A percentile compares a stretch with the other conserved stretches of the same genome.
Conservation (phyloP, 1,139 yeast genomes). For the Insectozyma bohioensis region DNA sequence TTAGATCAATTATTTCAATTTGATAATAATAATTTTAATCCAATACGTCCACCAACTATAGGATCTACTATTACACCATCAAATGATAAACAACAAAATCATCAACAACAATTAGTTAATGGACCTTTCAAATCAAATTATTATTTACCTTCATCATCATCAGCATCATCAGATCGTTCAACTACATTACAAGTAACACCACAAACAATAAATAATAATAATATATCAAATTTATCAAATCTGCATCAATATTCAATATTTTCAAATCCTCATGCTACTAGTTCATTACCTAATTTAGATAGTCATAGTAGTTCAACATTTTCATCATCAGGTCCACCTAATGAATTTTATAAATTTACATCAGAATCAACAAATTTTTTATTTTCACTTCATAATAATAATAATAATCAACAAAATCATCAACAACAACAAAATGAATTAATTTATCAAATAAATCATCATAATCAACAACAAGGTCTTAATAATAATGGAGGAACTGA, state of each 20-base stretch:
- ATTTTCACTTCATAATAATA: slow-evolving; percentile 14
- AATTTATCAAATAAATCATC: too few relatives aligned
- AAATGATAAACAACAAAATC: slow-evolving; percentile 4
- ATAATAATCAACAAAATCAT: too few relatives aligned
- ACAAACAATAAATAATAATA: neutral
- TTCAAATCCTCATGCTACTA: slow-evolving; percentile 24
- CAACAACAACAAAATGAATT: too few relatives aligned
- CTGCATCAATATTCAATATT: slow-evolving; percentile 23
- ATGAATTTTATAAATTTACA: slow-evolving; percentile 12
- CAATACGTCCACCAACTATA: slow-evolving; percentile 6
- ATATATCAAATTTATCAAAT: slow-evolving; percentile 3
- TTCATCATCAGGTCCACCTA: slow-evolving; percentile 8
- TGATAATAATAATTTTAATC: slow-evolving; percentile 5
- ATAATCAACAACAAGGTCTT: too few relatives aligned
- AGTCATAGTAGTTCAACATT: slow-evolving; percentile 7
- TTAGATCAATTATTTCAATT: slow-evolving; percentile 4
- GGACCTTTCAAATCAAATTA: neutral
- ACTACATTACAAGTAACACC: too few relatives aligned
- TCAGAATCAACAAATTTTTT: slow-evolving; percentile 9
- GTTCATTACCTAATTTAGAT: slow-evolving; percentile 9
- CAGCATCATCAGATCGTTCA: too few relatives aligned
- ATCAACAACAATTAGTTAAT: slow-evolving; percentile 4
- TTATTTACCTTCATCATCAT: neutral
- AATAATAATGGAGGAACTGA: too few relatives aligned
- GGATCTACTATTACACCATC: slow-evolving; percentile 6